Evolutionary conservation across 495 filamentous ascomycete genomes (phyloP).

Genomic region (Ramalina peruviana): DNA sequence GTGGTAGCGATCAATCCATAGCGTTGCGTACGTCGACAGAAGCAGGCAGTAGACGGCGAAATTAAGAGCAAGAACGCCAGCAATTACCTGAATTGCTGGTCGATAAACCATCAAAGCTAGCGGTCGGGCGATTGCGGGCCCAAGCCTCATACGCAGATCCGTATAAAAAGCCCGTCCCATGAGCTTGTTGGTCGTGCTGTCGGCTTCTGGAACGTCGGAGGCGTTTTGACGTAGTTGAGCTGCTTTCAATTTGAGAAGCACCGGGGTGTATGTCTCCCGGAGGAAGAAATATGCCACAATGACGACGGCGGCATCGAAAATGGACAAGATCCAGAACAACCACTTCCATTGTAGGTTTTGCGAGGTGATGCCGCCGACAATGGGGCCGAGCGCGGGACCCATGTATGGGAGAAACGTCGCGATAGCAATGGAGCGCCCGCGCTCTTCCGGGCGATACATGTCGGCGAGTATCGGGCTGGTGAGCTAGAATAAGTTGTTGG

Average conservation of each 20-base stretch:
- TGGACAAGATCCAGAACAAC: conserved; percentile 34
- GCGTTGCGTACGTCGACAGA: conserved; percentile 39
- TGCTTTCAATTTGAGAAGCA: conserved; percentile 36
- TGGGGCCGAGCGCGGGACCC: conserved; percentile 28
- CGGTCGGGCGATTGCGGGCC: too few relatives aligned
- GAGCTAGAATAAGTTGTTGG: neutral
- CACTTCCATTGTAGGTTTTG: conserved; percentile 32
- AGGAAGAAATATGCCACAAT: conserved; percentile 28
- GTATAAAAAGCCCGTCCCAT: too few relatives aligned
- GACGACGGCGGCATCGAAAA: conserved; percentile 26
- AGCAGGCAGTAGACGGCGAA: conserved; percentile 28
- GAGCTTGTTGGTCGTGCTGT: conserved; percentile 21
- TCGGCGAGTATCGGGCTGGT: conserved; percentile 1
- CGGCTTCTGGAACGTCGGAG: conserved; percentile 26
- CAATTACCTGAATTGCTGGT: too few relatives aligned
- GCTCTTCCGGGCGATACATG: conserved; percentile 2
- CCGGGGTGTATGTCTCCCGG: conserved; percentile 34
- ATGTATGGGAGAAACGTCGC: conserved; percentile 39
- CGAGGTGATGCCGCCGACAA: conserved; percentile 30
- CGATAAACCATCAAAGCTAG: too few relatives aligned
- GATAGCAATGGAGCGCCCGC: conserved; percentile 38
- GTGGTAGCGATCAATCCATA: conserved; percentile 37
- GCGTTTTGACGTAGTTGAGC: conserved; percentile 26
- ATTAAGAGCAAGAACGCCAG: too few relatives aligned
- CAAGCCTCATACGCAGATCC: too few relatives aligned